Conservation (phyloP, 192 early-diverging fungal species). For the Pilobolus umbonatus region DNA sequence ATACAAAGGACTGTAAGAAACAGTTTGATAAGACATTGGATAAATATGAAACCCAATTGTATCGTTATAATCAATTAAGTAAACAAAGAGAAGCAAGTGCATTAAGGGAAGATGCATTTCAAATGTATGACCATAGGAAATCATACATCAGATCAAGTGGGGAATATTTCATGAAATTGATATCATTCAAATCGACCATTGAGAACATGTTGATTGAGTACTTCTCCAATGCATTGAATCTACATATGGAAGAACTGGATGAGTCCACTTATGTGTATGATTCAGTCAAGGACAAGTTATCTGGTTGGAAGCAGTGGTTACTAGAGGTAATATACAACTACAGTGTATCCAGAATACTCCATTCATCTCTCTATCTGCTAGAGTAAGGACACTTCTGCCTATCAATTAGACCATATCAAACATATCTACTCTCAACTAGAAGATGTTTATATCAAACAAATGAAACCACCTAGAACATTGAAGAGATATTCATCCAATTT, state of each 20-base stretch:
- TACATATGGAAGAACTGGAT: slow-evolving; percentile 40
- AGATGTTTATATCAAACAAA: slow-evolving; percentile 17
- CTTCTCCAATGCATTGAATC: slow-evolving; percentile 40
- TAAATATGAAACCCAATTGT: slow-evolving; percentile 61
- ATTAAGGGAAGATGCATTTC: slow-evolving; percentile 65
- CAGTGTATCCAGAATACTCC: no score
- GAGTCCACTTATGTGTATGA: slow-evolving; percentile 28
- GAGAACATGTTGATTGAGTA: slow-evolving; percentile 43
- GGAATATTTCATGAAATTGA: slow-evolving; percentile 51
- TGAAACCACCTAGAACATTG: slow-evolving; percentile 18
- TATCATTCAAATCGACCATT: slow-evolving; percentile 49
- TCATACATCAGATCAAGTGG: slow-evolving; percentile 50
- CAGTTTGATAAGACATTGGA: slow-evolving; percentile 41
- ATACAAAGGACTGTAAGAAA: slow-evolving; percentile 34
- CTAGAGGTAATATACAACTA: slow-evolving; percentile 37
- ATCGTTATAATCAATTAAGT: slow-evolving; percentile 52
- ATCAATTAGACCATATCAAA: slow-evolving; percentile 27
- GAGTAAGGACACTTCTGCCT: slow-evolving; percentile 29
- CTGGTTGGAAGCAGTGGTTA: slow-evolving; percentile 35
- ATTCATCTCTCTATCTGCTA: slow-evolving; percentile 11
- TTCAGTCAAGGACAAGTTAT: slow-evolving; percentile 30
- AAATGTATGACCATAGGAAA: slow-evolving; percentile 62
- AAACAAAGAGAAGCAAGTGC: slow-evolving; percentile 63
- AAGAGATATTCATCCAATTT: slow-evolving; percentile 12
- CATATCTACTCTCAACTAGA: slow-evolving; percentile 25